Conservation (phyloP, 257 asterid species). For the Solanum pinnatisectum region DNA sequence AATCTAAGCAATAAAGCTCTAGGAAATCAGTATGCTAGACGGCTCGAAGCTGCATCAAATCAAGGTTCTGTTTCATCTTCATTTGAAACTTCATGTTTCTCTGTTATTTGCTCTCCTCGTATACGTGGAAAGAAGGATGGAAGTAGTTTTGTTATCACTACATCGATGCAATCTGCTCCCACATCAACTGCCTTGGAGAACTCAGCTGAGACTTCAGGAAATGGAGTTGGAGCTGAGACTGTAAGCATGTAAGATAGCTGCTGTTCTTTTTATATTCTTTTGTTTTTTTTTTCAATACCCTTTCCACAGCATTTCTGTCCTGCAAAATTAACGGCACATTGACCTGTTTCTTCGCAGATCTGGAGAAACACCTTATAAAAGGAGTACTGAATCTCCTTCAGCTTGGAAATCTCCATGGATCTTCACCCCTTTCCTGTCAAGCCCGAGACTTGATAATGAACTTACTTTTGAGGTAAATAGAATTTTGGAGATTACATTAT, state of each 20-base stretch:
- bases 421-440: slow-evolving; percentile 54
- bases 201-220: slow-evolving; percentile 46
- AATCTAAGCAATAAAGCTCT: slow-evolving; percentile 29
- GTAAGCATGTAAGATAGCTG: slow-evolving; percentile 50
- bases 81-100: slow-evolving; percentile 39
- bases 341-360: slow-evolving; percentile 28
- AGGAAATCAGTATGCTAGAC: slow-evolving; percentile 25
- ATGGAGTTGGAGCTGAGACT: slow-evolving; percentile 36
- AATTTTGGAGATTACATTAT: background rate
- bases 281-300: background rate
- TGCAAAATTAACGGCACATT: background rate
- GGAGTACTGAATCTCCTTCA: slow-evolving; percentile 85
- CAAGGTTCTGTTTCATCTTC: slow-evolving; percentile 36
- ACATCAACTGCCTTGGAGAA: slow-evolving; percentile 33
- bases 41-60: slow-evolving; percentile 37
- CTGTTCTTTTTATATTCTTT: background rate
- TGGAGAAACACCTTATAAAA: slow-evolving; percentile 71
- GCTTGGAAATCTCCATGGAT: slow-evolving; percentile 99
- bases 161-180: slow-evolving; percentile 38
- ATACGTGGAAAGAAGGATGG: slow-evolving; percentile 39
- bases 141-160: slow-evolving; percentile 33
- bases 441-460: slow-evolving; percentile 75
- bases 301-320: background rate
- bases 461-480: slow-evolving; percentile 64
- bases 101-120: slow-evolving; percentile 66